Conservation (phyloP, 164 flowering plant genomes). For the Dillenia suffruticosa region DNA sequence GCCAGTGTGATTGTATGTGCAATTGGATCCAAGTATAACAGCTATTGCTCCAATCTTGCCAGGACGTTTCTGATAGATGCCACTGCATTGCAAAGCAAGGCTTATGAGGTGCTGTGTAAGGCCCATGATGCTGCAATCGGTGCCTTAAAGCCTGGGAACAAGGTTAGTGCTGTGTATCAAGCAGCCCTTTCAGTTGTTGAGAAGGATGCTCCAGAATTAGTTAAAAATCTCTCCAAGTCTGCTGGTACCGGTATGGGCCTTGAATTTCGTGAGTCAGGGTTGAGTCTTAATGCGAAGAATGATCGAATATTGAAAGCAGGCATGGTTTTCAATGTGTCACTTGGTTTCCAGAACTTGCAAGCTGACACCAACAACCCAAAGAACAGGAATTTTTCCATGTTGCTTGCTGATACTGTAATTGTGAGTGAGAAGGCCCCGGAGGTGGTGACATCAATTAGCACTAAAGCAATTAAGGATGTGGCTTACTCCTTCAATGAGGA, state of each 20-base stretch:
- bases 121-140: slow-evolving; percentile 63
- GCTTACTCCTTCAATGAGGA: slow-evolving; percentile 61
- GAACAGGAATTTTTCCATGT: slow-evolving; percentile 32
- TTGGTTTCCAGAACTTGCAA: slow-evolving; percentile 63
- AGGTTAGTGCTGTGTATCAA: slow-evolving; percentile 32
- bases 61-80: slow-evolving; percentile 56
- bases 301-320: slow-evolving; percentile 40
- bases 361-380: slow-evolving; percentile 34
- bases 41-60: slow-evolving; percentile 66
- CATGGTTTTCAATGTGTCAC: slow-evolving; percentile 60
- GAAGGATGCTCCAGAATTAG: slow-evolving; percentile 55
- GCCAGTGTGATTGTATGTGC: slow-evolving; percentile 63
- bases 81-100: slow-evolving; percentile 46
- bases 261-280: slow-evolving; percentile 66
- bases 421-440: slow-evolving; percentile 29
- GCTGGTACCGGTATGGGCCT: slow-evolving; percentile 72
- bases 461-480: slow-evolving; percentile 52
- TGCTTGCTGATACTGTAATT: slow-evolving; percentile 63
- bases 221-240: slow-evolving; percentile 40
- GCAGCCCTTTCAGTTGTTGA: slow-evolving; percentile 49
- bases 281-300: slow-evolving; percentile 51
- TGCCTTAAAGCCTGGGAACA: slow-evolving; percentile 47
- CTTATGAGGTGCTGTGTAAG: slow-evolving; percentile 58
- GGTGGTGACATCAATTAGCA: slow-evolving; percentile 35
- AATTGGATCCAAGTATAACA: slow-evolving; percentile 53